Base-by-base conservation (phyloP, 345 rosid species). In the Euphorbia tirucalli region DNA sequence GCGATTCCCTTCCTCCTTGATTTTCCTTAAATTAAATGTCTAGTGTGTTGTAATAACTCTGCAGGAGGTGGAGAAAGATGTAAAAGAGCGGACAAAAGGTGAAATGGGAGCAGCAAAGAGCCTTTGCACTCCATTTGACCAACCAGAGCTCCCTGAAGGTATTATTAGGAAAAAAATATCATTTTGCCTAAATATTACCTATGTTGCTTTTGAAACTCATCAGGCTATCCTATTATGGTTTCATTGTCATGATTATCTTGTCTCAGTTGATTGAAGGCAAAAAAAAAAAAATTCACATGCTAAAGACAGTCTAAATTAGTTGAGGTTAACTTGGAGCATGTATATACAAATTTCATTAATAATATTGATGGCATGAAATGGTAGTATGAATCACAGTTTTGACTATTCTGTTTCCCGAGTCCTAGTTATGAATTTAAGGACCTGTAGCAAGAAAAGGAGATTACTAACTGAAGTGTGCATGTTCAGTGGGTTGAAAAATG, bases 41-140 rank as follows among this genome's bases (percentile, higher is more conserved):
- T 54, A 9, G n/a, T 5, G 27, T 63, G 11, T 27, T 39, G 4
- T 58, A 7, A 39, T 37, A 3, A 31, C 39, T 72, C 44, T 77
- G 54, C 63, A 94, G 98, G 96, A 89, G 66, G 97, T 92, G 80
- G 99, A 92, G 82, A 87, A 87, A 75, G 97, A 89, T 11, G 97
- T 95, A 46, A 95, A 94, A 80, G 87, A 87, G 3, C 87, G 90
- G 46, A 94, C 99, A 10, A 89, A 85, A 84, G 97, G 97, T 46
- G 99, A 90, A 74, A 88, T 83, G 73, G 99, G 99, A 73, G 97
- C 97, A 14, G 96, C 92, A 68, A 95, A 95, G 84, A 87, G 88
- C 30, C 96, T 95, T 24, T 95, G 99, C 76, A 85, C 96, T 65
- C 97, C 97, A 71, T 88, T 92, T 74, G 96, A 92, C 3, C 99